Conservation (phyloP, 2,329 filamentous ascomycete species). For the Exophiala phaeomuriformis region DNA sequence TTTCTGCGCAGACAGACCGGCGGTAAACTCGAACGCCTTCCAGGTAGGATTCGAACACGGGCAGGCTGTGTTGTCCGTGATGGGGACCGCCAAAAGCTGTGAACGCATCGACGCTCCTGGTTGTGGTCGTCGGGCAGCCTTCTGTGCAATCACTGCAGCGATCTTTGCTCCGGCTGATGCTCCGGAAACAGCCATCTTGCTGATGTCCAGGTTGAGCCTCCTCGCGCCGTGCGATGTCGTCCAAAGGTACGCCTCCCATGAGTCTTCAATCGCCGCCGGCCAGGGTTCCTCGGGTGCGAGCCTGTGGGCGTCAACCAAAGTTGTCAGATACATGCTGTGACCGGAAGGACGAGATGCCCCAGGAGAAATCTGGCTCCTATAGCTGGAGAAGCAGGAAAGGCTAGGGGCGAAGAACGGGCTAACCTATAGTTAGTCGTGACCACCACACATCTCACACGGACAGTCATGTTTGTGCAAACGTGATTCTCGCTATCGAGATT, state of each 20-base stretch:
- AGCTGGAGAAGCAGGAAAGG: not conserved
- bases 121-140: slow-evolving; percentile 34
- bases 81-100: slow-evolving; percentile 52
- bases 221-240: slow-evolving; percentile 23
- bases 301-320: slow-evolving; percentile 29
- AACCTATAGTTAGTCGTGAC: slow-evolving; percentile 26
- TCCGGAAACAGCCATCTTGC: slow-evolving; percentile 43
- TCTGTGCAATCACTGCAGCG: slow-evolving; percentile 48
- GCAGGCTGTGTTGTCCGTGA: slow-evolving; percentile 51
- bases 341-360: not conserved
- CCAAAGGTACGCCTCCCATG: slow-evolving; percentile 51
- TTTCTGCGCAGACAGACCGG: slow-evolving; percentile 49
- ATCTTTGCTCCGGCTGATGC: slow-evolving; percentile 50
- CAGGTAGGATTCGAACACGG: slow-evolving; percentile 43
- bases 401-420: slow-evolving; percentile 4
- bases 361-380: not conserved
- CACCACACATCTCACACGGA: slow-evolving; percentile 46
- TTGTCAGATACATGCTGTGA: slow-evolving; percentile 5
- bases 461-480: slow-evolving; percentile 50
- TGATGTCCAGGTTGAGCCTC: slow-evolving; percentile 37
- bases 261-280: slow-evolving; percentile 52
- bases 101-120: slow-evolving; percentile 23
- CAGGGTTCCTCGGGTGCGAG: slow-evolving; percentile 52
- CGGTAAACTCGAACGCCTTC: slow-evolving; percentile 45
- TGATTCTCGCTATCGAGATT: slow-evolving; percentile 53